Evolutionary conservation across 352 stramenopile genomes (phyloP).

Genomic region (Phytopythium kandeliae): DNA sequence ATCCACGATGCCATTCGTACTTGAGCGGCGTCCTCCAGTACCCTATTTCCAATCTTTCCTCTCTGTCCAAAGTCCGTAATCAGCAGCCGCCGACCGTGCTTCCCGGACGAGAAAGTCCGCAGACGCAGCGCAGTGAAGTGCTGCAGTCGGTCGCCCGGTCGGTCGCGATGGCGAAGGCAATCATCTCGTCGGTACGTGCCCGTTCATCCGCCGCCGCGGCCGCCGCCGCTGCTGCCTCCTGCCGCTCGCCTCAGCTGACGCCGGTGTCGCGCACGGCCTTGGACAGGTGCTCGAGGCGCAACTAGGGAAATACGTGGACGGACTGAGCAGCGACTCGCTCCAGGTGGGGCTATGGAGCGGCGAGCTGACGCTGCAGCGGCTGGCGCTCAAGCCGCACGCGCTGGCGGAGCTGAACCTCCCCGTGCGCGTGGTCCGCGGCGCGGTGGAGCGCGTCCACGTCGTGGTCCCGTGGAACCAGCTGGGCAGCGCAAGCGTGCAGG

Average conservation of each 20-base stretch:
- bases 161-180: constrained; percentile 51
- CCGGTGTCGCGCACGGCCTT: background rate
- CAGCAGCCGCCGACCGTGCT: too few relatives aligned
- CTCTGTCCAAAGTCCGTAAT: too few relatives aligned
- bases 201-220: too few relatives aligned
- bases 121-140: too few relatives aligned
- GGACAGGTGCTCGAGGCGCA: constrained; percentile 71
- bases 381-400: constrained; percentile 74
- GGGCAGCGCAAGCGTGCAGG: constrained; percentile 67
- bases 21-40: too few relatives aligned
- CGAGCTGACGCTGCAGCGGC: constrained; percentile 65
- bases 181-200: constrained; percentile 51
- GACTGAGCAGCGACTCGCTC: constrained; percentile 70
- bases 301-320: constrained; percentile 79
- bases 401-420: constrained; percentile 72
- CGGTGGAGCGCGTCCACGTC: constrained; percentile 57
- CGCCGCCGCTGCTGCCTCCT: background rate
- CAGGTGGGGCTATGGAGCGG: constrained; percentile 81
- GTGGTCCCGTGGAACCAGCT: constrained; percentile 86
- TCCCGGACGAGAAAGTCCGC: too few relatives aligned
- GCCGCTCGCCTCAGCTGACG: background rate
- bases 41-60: too few relatives aligned
- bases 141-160: too few relatives aligned
- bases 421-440: constrained; percentile 53
- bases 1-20: too few relatives aligned